Evolutionary conservation across 306 rosid species (phyloP).

Genomic region (Arachis stenosperma): DNA sequence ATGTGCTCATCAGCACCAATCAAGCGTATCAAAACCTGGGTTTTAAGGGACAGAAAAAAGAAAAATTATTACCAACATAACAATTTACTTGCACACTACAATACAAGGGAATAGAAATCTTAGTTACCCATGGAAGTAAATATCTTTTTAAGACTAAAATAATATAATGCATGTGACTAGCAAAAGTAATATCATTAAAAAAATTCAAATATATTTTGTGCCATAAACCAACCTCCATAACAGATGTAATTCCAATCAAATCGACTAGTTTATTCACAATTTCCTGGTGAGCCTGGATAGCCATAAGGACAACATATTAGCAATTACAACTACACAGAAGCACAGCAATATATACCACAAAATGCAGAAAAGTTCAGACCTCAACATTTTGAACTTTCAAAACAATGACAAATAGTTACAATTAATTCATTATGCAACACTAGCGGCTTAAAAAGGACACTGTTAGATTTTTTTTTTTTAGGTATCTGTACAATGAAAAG

Average conservation of each 20-base stretch:
- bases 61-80: constrained; percentile 17
- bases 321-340: constrained; percentile 29
- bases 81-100: not conserved
- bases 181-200: constrained; percentile 21
- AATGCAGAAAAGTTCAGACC: not conserved
- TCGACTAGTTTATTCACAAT: constrained; percentile 90
- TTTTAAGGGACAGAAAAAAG: constrained; percentile 18
- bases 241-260: constrained; percentile 95
- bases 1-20: constrained; percentile 98
- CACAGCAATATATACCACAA: not conserved
- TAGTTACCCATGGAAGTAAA: not conserved
- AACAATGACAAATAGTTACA: constrained; percentile 2
- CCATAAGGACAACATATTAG: constrained; percentile 35
- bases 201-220: constrained; percentile 25
- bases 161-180: not conserved
- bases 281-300: constrained; percentile 77
- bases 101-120: not conserved
- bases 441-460: too few relatives aligned
- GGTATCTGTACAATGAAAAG: too few relatives aligned
- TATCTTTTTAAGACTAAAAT: not conserved
- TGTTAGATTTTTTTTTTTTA: too few relatives aligned
- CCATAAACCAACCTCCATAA: constrained; percentile 89
- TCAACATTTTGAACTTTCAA: constrained; percentile 7
- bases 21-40: constrained; percentile 90
- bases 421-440: not conserved